Evolutionary conservation across 805 yeast genomes (phyloP).

Genomic region (Lachancea waltii): DNA sequence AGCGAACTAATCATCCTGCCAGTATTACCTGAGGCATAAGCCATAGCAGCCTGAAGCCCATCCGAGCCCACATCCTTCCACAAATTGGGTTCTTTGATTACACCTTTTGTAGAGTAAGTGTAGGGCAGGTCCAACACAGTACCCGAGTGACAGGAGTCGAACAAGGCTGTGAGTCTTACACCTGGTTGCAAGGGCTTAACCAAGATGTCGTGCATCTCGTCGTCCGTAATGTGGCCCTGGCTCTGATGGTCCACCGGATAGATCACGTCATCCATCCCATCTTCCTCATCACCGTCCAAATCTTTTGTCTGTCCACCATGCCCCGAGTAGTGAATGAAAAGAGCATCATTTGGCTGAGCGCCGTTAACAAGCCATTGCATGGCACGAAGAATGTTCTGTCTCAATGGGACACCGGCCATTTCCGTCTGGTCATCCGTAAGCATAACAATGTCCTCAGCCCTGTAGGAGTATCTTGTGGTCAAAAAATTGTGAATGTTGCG

Average conservation of each 20-base stretch:
- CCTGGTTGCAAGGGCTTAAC: conserved; percentile 68
- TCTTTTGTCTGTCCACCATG: conserved; percentile 78
- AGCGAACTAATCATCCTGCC: conserved; percentile 38
- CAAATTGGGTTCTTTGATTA: conserved; percentile 71
- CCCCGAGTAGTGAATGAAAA: conserved; percentile 80
- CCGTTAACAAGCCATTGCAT: conserved; percentile 75
- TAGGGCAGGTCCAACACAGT: conserved; percentile 76
- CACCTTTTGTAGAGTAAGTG: conserved; percentile 76
- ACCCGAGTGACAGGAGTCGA: conserved; percentile 85
- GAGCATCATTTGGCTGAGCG: conserved; percentile 70
- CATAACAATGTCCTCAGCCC: conserved; percentile 49
- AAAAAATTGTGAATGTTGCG: conserved; percentile 45
- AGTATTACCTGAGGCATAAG: conserved; percentile 55
- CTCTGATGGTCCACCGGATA: conserved; percentile 67
- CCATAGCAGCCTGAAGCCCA: conserved; percentile 50
- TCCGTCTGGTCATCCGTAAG: conserved; percentile 51
- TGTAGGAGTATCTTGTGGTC: conserved; percentile 40
- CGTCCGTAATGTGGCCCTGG: conserved; percentile 67
- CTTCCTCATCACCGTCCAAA: conserved; percentile 66
- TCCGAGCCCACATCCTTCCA: conserved; percentile 70
- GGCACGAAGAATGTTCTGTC: conserved; percentile 64
- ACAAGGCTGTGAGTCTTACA: conserved; percentile 69
- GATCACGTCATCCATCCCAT: conserved; percentile 65
- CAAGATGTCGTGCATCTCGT: conserved; percentile 62
- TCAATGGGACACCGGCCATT: conserved; percentile 50